Percentiles rank a stretch among this genome's conserved stretches.
These are phyloP conservation scores for Globisporangium spinosum DNA, from an alignment of 352 stramenopile species.

Conservation along the genomic window DNA sequence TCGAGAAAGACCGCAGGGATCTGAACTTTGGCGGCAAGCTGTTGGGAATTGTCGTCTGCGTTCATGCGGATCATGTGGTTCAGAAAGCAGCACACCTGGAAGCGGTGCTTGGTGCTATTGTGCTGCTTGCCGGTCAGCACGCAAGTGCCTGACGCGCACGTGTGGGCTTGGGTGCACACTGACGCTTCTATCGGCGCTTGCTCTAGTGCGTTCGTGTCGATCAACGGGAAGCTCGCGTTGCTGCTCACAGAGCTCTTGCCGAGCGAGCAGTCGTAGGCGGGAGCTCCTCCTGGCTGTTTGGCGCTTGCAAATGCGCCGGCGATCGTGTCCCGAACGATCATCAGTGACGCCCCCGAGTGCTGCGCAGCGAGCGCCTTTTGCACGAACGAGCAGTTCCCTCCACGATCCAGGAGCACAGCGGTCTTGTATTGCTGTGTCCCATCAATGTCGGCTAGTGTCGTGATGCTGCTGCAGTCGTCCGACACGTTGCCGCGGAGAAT, in stretches of 20 bases:
- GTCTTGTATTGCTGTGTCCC: neutral
- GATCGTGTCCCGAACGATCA: slow-evolving; percentile 52
- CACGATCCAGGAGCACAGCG: slow-evolving; percentile 46
- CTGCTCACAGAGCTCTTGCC: slow-evolving; percentile 30
- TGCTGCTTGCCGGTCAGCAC: slow-evolving; percentile 26
- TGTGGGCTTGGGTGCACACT: slow-evolving; percentile 21
- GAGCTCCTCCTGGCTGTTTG: slow-evolving; percentile 13
- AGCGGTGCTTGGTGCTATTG: slow-evolving; percentile 9
- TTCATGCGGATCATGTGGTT: slow-evolving; percentile 45
- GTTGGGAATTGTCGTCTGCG: slow-evolving; percentile 4
- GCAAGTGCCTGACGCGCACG: slow-evolving; percentile 35
- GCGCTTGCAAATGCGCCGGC: slow-evolving; percentile 31
- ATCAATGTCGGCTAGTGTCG: neutral
- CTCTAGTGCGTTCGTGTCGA: neutral
- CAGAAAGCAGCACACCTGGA: slow-evolving; percentile 51
- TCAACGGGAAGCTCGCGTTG: slow-evolving; percentile 40
- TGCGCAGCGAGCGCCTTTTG: slow-evolving; percentile 41
- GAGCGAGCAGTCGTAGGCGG: slow-evolving; percentile 44
- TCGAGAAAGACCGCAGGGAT: slow-evolving; percentile 44
- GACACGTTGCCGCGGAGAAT: slow-evolving; percentile 19
- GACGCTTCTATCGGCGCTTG: slow-evolving; percentile 9
- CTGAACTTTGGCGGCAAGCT: neutral
- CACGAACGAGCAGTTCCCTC: slow-evolving; percentile 47
- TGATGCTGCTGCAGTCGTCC: slow-evolving; percentile 19
- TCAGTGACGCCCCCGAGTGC: slow-evolving; percentile 27